Evolutionary conservation across 2,329 filamentous ascomycete species (phyloP).

Genomic region (Plectosphaerella sp.): DNA sequence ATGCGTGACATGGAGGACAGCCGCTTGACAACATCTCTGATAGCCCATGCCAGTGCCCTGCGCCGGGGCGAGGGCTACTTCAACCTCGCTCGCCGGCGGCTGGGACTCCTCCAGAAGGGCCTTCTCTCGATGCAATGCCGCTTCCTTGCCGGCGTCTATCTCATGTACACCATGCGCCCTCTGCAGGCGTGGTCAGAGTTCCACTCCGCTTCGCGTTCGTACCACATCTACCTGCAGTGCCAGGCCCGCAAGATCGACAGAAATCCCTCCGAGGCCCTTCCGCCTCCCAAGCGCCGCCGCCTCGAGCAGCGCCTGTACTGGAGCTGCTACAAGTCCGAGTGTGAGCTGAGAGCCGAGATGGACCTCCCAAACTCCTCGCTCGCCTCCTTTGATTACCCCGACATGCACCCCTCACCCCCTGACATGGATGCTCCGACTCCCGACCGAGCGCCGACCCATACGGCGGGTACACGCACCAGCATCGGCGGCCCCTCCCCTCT

Average conservation of each 20-base stretch:
- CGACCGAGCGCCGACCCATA: background rate
- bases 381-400: constrained; percentile 26
- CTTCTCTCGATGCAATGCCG: constrained; percentile 30
- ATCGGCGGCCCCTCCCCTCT: constrained; percentile 12
- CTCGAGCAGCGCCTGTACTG: constrained; percentile 36
- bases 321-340: constrained; percentile 38
- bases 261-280: constrained; percentile 4
- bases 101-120: constrained; percentile 17
- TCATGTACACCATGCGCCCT: constrained; percentile 34
- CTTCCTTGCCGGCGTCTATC: constrained; percentile 32
- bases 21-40: background rate
- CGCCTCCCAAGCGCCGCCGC: constrained; percentile 13
- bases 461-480: constrained; percentile 5
- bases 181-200: constrained; percentile 32
- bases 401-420: constrained; percentile 20
- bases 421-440: background rate
- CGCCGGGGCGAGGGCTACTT: constrained; percentile 17
- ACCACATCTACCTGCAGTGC: constrained; percentile 26
- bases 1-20: too few relatives aligned
- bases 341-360: constrained; percentile 33
- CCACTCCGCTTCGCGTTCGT: constrained; percentile 19
- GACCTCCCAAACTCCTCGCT: constrained; percentile 29
- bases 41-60: constrained; percentile 8
- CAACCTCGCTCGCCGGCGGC: constrained; percentile 17
- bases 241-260: constrained; percentile 7